Evolutionary conservation across 164 flowering plant species (phyloP).

Genomic region (Aristolochia californica): DNA sequence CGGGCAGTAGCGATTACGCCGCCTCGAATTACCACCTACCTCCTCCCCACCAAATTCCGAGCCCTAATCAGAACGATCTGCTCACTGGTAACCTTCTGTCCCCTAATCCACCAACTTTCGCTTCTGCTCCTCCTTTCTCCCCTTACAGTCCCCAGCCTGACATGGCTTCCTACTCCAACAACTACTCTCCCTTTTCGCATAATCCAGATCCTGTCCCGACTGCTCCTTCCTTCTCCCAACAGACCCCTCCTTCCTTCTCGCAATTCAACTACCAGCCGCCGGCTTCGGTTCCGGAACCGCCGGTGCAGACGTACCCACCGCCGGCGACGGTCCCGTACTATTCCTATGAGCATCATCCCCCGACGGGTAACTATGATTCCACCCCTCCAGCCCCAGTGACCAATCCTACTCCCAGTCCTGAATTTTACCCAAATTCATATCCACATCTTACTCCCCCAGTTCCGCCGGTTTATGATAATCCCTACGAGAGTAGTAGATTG

Average conservation of each 20-base stretch:
- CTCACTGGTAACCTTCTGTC: background rate
- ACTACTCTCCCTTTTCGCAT: slow-evolving; percentile 3
- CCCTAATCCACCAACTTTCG: slow-evolving; percentile 4
- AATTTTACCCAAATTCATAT: background rate
- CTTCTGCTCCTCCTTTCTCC: slow-evolving; percentile 49
- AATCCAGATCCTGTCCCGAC: slow-evolving; percentile 16
- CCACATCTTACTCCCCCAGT: slow-evolving; percentile 12
- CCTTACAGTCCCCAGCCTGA: slow-evolving; percentile 18
- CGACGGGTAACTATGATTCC: slow-evolving; percentile 10
- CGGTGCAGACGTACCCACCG: background rate
- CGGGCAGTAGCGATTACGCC: slow-evolving; percentile 12
- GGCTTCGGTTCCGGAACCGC: slow-evolving; percentile 12
- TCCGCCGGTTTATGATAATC: slow-evolving; percentile 19
- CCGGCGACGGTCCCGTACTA: slow-evolving; percentile 1
- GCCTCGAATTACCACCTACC: slow-evolving; percentile 12
- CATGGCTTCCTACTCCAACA: background rate
- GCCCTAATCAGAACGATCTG: background rate
- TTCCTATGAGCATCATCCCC: slow-evolving; percentile 36
- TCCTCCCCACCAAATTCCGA: slow-evolving; percentile 12
- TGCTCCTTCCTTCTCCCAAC: background rate
- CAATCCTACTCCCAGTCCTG: slow-evolving; percentile 16
- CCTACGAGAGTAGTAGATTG: slow-evolving; percentile 24
- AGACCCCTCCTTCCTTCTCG: slow-evolving; percentile 15
- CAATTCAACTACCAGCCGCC: slow-evolving; percentile 17
- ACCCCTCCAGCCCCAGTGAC: slow-evolving; percentile 14